phyloP scores from a whole-genome alignment of 2,329 filamentous ascomycete species.

The Septoria linicola region DNA sequence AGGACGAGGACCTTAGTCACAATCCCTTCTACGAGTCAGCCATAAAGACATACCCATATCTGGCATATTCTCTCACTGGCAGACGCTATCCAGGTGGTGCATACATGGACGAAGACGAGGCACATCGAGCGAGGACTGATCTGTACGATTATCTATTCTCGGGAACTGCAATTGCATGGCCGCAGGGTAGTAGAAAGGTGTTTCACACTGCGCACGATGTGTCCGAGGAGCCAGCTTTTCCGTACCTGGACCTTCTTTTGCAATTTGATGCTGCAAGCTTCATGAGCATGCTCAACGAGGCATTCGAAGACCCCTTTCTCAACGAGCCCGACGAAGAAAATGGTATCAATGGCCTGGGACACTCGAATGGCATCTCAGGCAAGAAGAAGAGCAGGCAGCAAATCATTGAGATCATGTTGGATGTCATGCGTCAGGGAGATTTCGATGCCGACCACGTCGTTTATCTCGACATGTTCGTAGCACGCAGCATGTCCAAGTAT shows the following conservation, averaged over 20 bases:
- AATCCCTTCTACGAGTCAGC: slow-evolving; percentile 63
- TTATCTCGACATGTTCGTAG: slow-evolving; percentile 98
- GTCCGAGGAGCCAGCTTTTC: slow-evolving; percentile 71
- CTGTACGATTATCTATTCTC: slow-evolving; percentile 94
- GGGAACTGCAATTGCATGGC: slow-evolving; percentile 74
- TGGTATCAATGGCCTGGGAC: slow-evolving; percentile 27
- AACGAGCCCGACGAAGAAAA: slow-evolving; percentile 65
- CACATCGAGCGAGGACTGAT: slow-evolving; percentile 76
- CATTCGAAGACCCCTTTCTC: slow-evolving; percentile 90
- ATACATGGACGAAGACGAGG: slow-evolving; percentile 68
- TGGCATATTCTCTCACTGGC: slow-evolving; percentile 87
- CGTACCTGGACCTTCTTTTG: slow-evolving; percentile 79
- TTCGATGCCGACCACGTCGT: slow-evolving; percentile 82
- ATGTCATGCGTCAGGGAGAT: slow-evolving; percentile 77
- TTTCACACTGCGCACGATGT: slow-evolving; percentile 60
- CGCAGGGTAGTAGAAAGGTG: slow-evolving; percentile 59
- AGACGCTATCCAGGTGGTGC: slow-evolving; percentile 88
- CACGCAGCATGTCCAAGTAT: slow-evolving; percentile 92
- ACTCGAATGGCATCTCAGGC: slow-evolving; percentile 31
- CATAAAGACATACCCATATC: slow-evolving; percentile 89
- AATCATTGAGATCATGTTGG: slow-evolving; percentile 82
- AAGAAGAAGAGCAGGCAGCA: slow-evolving; percentile 76
- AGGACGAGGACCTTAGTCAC: slow-evolving; percentile 53
- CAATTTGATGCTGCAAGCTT: slow-evolving; percentile 90
- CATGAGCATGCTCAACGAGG: slow-evolving; percentile 92